Evolutionary conservation across 306 rosid genomes (phyloP).

Genomic region (Oxytropis ochrocephala): DNA sequence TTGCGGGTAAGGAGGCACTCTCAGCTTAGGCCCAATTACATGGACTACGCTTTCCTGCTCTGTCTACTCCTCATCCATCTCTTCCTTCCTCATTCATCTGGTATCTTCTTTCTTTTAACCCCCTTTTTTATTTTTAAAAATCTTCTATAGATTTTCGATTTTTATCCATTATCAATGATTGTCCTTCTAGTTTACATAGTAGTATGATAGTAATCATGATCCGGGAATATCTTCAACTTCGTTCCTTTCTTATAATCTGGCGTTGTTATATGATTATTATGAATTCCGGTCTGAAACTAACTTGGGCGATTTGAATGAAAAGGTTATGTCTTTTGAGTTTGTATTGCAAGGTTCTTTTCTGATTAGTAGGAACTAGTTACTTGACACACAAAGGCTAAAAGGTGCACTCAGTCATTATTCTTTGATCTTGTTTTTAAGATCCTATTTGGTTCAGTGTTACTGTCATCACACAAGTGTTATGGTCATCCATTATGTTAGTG

Average conservation of each 20-base stretch:
- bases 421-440: neutral
- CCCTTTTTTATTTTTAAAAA: neutral
- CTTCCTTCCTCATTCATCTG: constrained; percentile 41
- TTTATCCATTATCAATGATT: neutral
- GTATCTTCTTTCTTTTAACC: constrained; percentile 14
- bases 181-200: neutral
- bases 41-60: constrained; percentile 40
- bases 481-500: neutral
- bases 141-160: neutral
- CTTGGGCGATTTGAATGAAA: neutral
- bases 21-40: constrained; percentile 23
- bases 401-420: neutral
- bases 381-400: neutral
- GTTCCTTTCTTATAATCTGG: neutral
- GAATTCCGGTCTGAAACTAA: neutral
- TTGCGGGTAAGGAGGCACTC: constrained; percentile 19
- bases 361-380: neutral
- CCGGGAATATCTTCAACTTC: neutral
- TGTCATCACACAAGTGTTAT: too few species aligned
- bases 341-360: neutral
- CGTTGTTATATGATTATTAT: neutral
- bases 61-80: constrained; percentile 45
- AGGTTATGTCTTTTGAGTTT: neutral
- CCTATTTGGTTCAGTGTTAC: neutral
- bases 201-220: constrained; percentile 9